Conservation (phyloP, 2,329 filamentous ascomycete species). For the Spiromastix sp. region DNA sequence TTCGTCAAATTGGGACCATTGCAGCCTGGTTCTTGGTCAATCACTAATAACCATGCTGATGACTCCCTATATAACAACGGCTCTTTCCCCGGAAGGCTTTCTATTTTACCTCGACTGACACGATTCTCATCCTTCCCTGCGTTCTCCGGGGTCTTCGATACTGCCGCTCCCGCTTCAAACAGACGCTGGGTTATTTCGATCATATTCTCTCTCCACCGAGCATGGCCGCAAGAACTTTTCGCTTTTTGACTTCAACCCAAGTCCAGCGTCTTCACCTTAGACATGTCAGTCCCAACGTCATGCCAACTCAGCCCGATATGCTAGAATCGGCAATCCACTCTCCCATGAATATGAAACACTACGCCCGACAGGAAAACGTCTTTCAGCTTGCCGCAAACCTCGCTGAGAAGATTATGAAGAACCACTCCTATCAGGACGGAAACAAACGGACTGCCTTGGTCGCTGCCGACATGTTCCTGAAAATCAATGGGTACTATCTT, state of each 20-base stretch:
- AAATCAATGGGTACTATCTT: conserved; percentile 19
- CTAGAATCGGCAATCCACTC: conserved; percentile 19
- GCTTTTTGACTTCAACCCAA: conserved; percentile 11
- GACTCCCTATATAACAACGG: too few species aligned
- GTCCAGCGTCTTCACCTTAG: conserved; percentile 7
- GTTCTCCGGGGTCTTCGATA: too few species aligned
- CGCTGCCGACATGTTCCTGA: conserved; percentile 22
- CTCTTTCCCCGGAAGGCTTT: too few species aligned
- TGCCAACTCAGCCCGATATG: conserved; percentile 14
- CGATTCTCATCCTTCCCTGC: too few species aligned
- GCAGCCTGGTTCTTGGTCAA: too few species aligned
- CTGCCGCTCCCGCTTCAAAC: too few species aligned
- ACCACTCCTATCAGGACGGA: conserved; percentile 21
- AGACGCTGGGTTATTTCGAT: too few species aligned
- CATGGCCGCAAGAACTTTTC: conserved; percentile 5
- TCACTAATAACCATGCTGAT: too few species aligned
- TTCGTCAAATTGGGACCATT: too few species aligned
- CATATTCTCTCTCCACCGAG: too few species aligned
- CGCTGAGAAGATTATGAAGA: conserved; percentile 22
- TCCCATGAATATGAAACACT: conserved; percentile 19
- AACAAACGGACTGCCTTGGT: conserved; percentile 23
- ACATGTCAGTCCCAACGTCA: conserved; percentile 6
- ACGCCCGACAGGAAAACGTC: conserved; percentile 14
- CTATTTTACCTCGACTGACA: too few species aligned
- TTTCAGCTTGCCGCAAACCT: conserved; percentile 20